Percentiles rank a stretch among this genome's conserved stretches.
phyloP scores from a whole-genome alignment of 73 alveolate species.

The Halteria grandinella region DNA sequence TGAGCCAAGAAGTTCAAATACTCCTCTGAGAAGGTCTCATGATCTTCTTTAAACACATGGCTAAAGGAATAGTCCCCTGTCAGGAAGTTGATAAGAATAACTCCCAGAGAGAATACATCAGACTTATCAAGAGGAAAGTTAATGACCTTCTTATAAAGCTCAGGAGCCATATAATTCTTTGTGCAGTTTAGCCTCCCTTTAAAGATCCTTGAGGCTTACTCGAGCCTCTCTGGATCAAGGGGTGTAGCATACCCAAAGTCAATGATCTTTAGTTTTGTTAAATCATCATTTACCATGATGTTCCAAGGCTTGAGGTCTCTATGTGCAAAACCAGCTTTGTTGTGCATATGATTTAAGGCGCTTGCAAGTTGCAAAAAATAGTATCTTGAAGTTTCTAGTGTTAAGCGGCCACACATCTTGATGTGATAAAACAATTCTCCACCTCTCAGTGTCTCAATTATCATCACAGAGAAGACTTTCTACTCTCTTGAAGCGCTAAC shows the following conservation, averaged over 20 bases:
- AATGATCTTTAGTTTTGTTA: slow-evolving; percentile 33
- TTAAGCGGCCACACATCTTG: not conserved
- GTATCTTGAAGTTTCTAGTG: not conserved
- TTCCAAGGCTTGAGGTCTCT: slow-evolving; percentile 58
- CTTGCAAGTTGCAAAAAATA: slow-evolving; percentile 6
- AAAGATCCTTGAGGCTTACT: not conserved
- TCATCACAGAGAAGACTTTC: not conserved
- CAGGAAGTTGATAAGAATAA: slow-evolving; percentile 12
- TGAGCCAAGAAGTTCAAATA: slow-evolving; percentile 15
- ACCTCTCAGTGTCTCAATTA: slow-evolving; percentile 23
- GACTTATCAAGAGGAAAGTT: slow-evolving; percentile 4
- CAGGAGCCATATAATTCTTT: slow-evolving; percentile 26
- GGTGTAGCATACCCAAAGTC: slow-evolving; percentile 56
- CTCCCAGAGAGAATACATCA: slow-evolving; percentile 47
- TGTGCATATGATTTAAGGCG: not conserved
- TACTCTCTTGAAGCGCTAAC: not conserved
- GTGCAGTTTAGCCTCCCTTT: slow-evolving; percentile 42
- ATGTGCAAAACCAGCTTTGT: not conserved
- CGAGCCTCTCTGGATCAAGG: not conserved
- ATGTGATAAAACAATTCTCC: slow-evolving; percentile 47
- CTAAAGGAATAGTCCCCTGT: slow-evolving; percentile 40
- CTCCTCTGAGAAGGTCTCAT: not conserved
- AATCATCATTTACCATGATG: slow-evolving; percentile 34
- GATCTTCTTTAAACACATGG: not conserved
- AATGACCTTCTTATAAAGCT: slow-evolving; percentile 3